A percentile compares a stretch with the other conserved stretches of the same genome.
phyloP scores from a whole-genome alignment of 495 filamentous ascomycete species.

The Annulohypoxylon maeteangense region DNA sequence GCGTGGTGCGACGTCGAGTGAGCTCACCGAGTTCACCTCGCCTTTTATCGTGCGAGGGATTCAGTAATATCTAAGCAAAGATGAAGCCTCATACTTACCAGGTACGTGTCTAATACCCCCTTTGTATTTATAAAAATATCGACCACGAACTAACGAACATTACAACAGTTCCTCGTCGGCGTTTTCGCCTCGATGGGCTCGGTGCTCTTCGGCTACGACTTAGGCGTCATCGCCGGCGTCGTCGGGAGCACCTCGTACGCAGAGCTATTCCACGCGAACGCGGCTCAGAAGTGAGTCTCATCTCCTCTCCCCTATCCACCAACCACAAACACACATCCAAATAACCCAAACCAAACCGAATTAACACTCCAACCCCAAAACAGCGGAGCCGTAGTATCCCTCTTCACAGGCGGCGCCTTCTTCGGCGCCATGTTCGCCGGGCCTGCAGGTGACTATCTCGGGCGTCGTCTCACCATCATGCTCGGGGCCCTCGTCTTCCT shows the following conservation, averaged over 20 bases:
- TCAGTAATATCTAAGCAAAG: conserved; percentile 1
- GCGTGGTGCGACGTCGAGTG: not conserved
- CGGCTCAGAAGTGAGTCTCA: conserved; percentile 64
- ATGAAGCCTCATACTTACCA: conserved; percentile 50
- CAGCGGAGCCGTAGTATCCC: conserved; percentile 72
- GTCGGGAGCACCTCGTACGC: conserved; percentile 63
- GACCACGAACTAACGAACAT: not conserved
- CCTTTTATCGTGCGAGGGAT: not conserved
- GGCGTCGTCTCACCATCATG: conserved; percentile 57
- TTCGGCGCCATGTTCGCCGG: conserved; percentile 65
- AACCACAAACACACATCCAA: too few species aligned
- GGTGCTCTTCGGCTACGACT: conserved; percentile 65
- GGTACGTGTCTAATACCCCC: conserved; percentile 28
- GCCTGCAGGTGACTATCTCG: conserved; percentile 55
- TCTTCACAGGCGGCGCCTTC: conserved; percentile 74
- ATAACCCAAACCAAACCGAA: too few species aligned
- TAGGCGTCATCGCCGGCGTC: conserved; percentile 71
- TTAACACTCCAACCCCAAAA: conserved; percentile 15
- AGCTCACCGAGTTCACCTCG: conserved; percentile 16
- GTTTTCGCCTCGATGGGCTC: conserved; percentile 72
- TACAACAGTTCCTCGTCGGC: conserved; percentile 65
- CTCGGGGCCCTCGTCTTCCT: conserved; percentile 54
- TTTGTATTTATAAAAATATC: not conserved
- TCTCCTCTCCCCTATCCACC: not conserved
- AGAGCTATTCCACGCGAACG: conserved; percentile 60